phyloP scores from a whole-genome alignment of 73 alveolate species.

The Paraurostyla sp. region DNA sequence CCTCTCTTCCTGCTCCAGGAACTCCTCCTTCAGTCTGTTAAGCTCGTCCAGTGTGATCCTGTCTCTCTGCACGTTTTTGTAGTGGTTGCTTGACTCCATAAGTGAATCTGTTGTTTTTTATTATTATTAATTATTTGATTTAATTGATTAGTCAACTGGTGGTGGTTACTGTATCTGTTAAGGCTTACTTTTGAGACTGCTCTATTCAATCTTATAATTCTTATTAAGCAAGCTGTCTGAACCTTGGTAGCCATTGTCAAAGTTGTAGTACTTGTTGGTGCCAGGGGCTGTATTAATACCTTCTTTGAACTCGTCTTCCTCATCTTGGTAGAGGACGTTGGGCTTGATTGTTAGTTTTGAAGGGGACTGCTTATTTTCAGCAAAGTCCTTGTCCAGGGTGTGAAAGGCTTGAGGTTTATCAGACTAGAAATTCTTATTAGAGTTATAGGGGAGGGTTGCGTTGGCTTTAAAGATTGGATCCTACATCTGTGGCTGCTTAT shows the following conservation, averaged over 20 bases:
- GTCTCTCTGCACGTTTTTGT: not conserved
- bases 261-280: not conserved
- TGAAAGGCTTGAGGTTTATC: too few relatives aligned
- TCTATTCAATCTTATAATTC: conserved; percentile 29
- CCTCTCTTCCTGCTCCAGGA: conserved; percentile 64
- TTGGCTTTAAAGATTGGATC: too few relatives aligned
- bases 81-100: conserved; percentile 15
- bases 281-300: not conserved
- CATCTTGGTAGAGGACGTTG: not conserved
- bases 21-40: conserved; percentile 52
- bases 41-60: conserved; percentile 26
- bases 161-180: not conserved
- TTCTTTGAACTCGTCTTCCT: conserved; percentile 23
- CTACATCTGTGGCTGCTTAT: too few relatives aligned
- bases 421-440: too few relatives aligned
- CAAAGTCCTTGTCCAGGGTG: too few relatives aligned
- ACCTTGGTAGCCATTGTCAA: conserved; percentile 54
- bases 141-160: not conserved
- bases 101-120: not conserved
- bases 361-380: too few relatives aligned
- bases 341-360: not conserved
- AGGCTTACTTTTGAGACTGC: not conserved
- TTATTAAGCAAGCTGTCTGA: not conserved
- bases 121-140: not conserved
- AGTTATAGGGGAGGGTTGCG: too few relatives aligned